These are phyloP conservation scores for Chrysanthemum makinoi DNA, from an alignment of 129 eudicot species.

Conservation along the genomic window DNA sequence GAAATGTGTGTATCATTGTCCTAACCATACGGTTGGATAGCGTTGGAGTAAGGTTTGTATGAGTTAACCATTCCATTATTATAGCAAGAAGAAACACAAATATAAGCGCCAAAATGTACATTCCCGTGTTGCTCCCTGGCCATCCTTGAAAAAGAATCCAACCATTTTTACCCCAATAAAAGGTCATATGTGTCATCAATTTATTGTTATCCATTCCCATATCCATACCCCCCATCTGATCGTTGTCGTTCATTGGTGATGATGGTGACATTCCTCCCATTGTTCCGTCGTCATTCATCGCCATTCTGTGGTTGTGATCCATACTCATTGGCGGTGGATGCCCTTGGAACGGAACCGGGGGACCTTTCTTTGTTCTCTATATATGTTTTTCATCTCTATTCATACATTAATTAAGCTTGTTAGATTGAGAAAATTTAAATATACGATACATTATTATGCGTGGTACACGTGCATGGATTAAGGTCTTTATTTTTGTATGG, in stretches of 20 bases:
- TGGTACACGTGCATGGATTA: not conserved
- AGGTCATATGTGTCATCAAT: constrained; percentile 87
- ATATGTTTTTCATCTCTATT: constrained; percentile 9
- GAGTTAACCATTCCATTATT: constrained; percentile 54
- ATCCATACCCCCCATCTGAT: constrained; percentile 19
- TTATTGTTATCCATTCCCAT: constrained; percentile 23
- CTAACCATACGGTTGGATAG: constrained; percentile 23
- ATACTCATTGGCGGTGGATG: constrained; percentile 25
- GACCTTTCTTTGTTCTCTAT: constrained; percentile 15
- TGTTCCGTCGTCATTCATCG: constrained; percentile 31
- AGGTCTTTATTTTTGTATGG: constrained; percentile 10
- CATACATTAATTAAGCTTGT: not conserved
- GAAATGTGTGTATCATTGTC: constrained; percentile 43
- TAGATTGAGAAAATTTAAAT: constrained; percentile 20
- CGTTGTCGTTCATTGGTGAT: constrained; percentile 16
- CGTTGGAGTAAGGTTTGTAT: constrained; percentile 22
- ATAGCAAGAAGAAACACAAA: constrained; percentile 56
- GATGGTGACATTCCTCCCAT: constrained; percentile 23
- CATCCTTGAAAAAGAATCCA: constrained; percentile 62
- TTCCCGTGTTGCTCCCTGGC: constrained; percentile 52
- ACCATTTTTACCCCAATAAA: constrained; percentile 74
- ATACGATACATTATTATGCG: not conserved
- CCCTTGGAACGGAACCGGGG: constrained; percentile 31
- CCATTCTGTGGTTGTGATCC: constrained; percentile 21
- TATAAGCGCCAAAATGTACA: constrained; percentile 49